Conservation (phyloP, 345 rosid species). For the Populus euphratica region DNA sequence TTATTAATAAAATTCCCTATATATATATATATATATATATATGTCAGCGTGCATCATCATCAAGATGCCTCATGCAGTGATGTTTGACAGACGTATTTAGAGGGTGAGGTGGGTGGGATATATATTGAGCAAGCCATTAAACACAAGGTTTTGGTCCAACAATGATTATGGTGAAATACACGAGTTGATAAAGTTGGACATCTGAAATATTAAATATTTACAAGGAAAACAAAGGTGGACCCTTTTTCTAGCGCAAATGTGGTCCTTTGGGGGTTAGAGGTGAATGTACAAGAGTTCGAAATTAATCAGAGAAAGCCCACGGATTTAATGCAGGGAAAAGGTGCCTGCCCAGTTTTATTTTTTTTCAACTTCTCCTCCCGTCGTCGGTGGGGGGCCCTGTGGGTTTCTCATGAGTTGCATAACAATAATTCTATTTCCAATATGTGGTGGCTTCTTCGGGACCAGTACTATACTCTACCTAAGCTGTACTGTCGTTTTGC, state of each 20-base stretch:
- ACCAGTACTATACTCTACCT: constrained; percentile 3
- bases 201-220: neutral
- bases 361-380: neutral
- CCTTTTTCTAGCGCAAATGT: constrained; percentile 2
- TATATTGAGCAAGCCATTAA: neutral
- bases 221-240: constrained; percentile 7
- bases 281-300: neutral
- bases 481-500: constrained; percentile 21
- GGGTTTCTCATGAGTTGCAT: constrained; percentile 6
- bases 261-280: constrained; percentile 13
- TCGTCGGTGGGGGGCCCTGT: neutral
- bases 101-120: no score
- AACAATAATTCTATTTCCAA: neutral
- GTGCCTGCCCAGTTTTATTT: neutral
- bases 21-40: no score
- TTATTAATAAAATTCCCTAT: no score
- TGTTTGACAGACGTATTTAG: neutral
- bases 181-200: neutral
- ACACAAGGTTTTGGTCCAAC: neutral
- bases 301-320: constrained; percentile 20
- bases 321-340: constrained; percentile 29
- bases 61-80: neutral
- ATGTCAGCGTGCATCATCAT: neutral
- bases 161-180: neutral
- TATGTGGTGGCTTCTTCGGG: constrained; percentile 16